phyloP scores from a whole-genome alignment of 2,329 filamentous ascomycete genomes.

The Fusarium fujikuroi region DNA sequence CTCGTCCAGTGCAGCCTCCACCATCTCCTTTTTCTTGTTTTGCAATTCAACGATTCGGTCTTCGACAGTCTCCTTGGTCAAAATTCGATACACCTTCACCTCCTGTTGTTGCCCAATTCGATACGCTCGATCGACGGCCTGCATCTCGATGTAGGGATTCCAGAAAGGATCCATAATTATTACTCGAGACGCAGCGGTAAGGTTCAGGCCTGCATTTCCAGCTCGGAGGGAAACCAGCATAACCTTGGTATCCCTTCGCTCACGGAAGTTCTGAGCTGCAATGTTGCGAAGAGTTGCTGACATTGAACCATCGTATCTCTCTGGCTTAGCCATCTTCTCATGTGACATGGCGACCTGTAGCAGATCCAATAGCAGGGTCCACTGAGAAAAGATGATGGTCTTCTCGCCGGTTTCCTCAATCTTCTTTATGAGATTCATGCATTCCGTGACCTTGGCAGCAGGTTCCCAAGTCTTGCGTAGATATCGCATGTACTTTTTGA shows the following conservation, averaged over 20 bases:
- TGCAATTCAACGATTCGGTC: constrained; percentile 86
- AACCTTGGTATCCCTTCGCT: constrained; percentile 72
- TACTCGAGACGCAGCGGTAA: constrained; percentile 84
- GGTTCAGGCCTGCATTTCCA: constrained; percentile 85
- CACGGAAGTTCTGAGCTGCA: constrained; percentile 73
- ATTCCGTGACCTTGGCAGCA: constrained; percentile 84
- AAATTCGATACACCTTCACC: constrained; percentile 82
- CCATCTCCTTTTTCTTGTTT: constrained; percentile 79
- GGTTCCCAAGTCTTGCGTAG: constrained; percentile 76
- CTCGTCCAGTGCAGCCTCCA: constrained; percentile 84
- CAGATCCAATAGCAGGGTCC: constrained; percentile 78
- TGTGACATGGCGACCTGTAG: constrained; percentile 79
- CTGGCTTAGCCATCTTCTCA: constrained; percentile 67
- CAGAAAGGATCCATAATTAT: constrained; percentile 94
- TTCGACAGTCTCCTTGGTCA: constrained; percentile 83
- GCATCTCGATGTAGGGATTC: constrained; percentile 93
- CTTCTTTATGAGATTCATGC: constrained; percentile 78
- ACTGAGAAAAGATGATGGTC: constrained; percentile 81
- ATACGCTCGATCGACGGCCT: constrained; percentile 90
- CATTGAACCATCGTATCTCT: constrained; percentile 87
- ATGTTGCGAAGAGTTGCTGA: constrained; percentile 72
- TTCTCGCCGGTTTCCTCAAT: constrained; percentile 72
- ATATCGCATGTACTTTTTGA: constrained; percentile 74
- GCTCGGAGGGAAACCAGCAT: constrained; percentile 86
- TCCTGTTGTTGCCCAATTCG: constrained; percentile 82